Percentiles rank a stretch among this genome's conserved stretches.
Conservation (phyloP, 2,329 filamentous ascomycete species). For the Xylaria sp. region DNA sequence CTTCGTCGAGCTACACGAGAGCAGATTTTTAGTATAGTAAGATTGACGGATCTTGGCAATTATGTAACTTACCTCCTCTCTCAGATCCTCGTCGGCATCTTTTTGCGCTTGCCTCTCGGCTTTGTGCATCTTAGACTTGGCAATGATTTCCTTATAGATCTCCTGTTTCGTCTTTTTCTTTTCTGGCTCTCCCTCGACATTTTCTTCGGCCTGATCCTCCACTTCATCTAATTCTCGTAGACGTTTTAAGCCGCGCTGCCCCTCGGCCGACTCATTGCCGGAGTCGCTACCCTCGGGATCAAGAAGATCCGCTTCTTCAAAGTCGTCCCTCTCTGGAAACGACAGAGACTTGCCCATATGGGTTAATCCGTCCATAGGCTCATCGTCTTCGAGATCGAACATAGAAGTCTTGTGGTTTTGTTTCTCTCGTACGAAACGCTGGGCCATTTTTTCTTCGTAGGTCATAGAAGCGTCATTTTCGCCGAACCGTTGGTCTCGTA, state of each 20-base stretch:
- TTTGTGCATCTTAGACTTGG: conserved; percentile 95
- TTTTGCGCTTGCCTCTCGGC: conserved; percentile 92
- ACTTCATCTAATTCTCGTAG: conserved; percentile 60
- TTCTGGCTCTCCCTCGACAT: conserved; percentile 79
- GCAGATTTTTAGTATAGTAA: conserved; percentile 15
- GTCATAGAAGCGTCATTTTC: conserved; percentile 96
- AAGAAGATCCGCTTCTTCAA: conserved; percentile 76
- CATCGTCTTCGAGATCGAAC: conserved; percentile 91
- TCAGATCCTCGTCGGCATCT: conserved; percentile 89
- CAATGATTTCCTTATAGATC: conserved; percentile 97
- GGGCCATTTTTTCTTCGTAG: conserved; percentile 89
- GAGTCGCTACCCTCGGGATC: conserved; percentile 67
- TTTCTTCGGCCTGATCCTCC: conserved; percentile 60
- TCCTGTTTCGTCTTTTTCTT: conserved; percentile 95
- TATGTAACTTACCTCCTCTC: conserved; percentile 34
- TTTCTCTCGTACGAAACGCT: conserved; percentile 90
- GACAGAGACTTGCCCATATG: conserved; percentile 80
- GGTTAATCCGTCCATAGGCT: conserved; percentile 73
- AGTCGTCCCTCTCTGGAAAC: conserved; percentile 71
- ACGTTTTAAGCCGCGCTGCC: conserved; percentile 65
- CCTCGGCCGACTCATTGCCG: conserved; percentile 64
- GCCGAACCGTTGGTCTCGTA: conserved; percentile 92
- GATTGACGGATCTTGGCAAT: not conserved
- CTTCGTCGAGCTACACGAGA: conserved; percentile 76
- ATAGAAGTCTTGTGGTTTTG: conserved; percentile 79